A percentile compares a stretch with the other conserved stretches of the same genome.
Evolutionary conservation across 805 yeast species (phyloP).

Genomic region (Candida namnaoensis): DNA sequence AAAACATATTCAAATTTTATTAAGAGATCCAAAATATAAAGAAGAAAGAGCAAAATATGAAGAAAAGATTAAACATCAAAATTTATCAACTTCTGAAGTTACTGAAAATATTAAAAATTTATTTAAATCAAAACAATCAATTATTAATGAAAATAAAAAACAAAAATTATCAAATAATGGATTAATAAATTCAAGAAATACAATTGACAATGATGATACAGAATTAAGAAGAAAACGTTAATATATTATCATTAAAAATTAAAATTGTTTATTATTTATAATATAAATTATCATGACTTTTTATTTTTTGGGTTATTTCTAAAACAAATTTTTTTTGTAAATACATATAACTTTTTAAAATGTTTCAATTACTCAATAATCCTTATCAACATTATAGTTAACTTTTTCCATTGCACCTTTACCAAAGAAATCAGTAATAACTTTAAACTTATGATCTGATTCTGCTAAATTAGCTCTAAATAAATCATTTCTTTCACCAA

Average conservation of each 20-base stretch:
- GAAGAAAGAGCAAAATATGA: slow-evolving; percentile 55
- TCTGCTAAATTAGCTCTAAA: slow-evolving; percentile 47
- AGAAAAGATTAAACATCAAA: slow-evolving; percentile 41
- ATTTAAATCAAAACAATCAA: slow-evolving; percentile 18
- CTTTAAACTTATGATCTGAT: slow-evolving; percentile 57
- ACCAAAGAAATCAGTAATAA: slow-evolving; percentile 75
- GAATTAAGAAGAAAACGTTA: slow-evolving; percentile 12
- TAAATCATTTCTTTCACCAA: slow-evolving; percentile 53
- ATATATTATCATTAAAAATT: no score
- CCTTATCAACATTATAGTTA: slow-evolving; percentile 2
- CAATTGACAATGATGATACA: slow-evolving; percentile 12
- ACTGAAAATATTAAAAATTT: slow-evolving; percentile 50
- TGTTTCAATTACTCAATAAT: not conserved
- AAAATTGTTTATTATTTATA: no score
- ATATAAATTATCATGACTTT: no score
- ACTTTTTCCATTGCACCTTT: slow-evolving; percentile 71
- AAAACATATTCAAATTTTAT: slow-evolving; percentile 57
- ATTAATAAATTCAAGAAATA: no score
- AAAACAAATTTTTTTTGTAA: no score
- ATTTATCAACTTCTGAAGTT: slow-evolving; percentile 48
- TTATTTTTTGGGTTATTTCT: no score
- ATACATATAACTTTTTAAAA: no score
- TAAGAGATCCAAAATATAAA: slow-evolving; percentile 73
- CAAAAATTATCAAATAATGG: slow-evolving; percentile 9
- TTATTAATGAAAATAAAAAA: slow-evolving; percentile 11